Evolutionary conservation across 2,329 filamentous ascomycete species (phyloP).

Genomic region (Xylariaceae sp.): DNA sequence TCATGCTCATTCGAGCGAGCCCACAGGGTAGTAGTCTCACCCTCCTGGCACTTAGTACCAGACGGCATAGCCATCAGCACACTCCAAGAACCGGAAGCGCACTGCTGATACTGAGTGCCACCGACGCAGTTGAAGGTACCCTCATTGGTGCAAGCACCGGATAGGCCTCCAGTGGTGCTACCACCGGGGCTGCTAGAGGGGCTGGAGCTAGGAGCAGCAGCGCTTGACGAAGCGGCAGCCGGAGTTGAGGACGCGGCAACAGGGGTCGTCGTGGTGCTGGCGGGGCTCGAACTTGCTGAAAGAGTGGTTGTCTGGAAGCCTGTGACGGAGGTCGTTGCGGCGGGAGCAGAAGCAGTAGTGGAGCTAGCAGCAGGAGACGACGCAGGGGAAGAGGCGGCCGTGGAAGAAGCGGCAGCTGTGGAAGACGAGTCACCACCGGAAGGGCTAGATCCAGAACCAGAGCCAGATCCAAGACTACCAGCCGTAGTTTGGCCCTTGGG

Average conservation of each 20-base stretch:
- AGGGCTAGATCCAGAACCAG: constrained; percentile 13
- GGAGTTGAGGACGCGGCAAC: constrained; percentile 11
- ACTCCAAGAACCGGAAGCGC: constrained; percentile 32
- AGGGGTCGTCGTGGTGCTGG: constrained; percentile 4
- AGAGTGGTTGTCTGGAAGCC: constrained; percentile 2
- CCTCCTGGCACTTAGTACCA: constrained; percentile 28
- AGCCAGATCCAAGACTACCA: constrained; percentile 3
- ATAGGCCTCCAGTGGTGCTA: constrained; percentile 18
- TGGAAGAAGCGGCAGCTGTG: constrained; percentile 1
- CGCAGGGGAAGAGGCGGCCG: neutral
- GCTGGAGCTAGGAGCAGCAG: constrained; percentile 8
- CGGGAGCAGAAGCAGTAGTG: constrained; percentile 5
- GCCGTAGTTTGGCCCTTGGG: constrained; percentile 28
- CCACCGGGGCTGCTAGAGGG: constrained; percentile 8
- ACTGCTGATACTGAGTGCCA: constrained; percentile 32
- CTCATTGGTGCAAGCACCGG: constrained; percentile 30
- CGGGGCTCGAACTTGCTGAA: constrained; percentile 8
- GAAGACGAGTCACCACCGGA: constrained; percentile 4
- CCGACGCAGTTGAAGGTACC: constrained; percentile 34
- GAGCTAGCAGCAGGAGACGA: constrained; percentile 8
- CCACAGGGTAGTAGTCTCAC: constrained; percentile 28
- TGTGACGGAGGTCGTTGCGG: constrained; percentile 9
- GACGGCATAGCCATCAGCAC: constrained; percentile 26
- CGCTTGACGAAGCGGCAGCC: constrained; percentile 4
- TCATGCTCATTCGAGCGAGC: constrained; percentile 10